A percentile compares a stretch with the other conserved stretches of the same genome.
Conservation (phyloP, 2,329 filamentous ascomycete species). For the Coleophoma eucalyptorum region DNA sequence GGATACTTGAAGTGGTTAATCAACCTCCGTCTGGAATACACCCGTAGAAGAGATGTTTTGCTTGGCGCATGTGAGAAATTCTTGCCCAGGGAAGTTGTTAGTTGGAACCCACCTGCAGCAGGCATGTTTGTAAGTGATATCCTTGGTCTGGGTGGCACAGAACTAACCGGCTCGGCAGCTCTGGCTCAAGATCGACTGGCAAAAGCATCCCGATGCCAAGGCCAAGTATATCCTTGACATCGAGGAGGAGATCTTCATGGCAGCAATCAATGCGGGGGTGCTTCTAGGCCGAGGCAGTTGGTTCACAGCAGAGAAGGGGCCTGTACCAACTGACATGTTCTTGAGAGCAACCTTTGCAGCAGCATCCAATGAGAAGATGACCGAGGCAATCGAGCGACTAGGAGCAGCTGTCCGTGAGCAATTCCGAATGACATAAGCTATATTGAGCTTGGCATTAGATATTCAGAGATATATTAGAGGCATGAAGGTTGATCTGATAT, state of each 20-base stretch:
- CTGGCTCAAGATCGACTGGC: slow-evolving; percentile 69
- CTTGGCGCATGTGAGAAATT: slow-evolving; percentile 72
- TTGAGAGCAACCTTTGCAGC: slow-evolving; percentile 90
- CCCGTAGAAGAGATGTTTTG: slow-evolving; percentile 68
- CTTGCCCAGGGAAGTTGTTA: slow-evolving; percentile 67
- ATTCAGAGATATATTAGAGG: too few relatives aligned
- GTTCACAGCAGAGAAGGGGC: slow-evolving; percentile 74
- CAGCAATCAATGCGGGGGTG: slow-evolving; percentile 71
- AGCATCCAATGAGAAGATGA: slow-evolving; percentile 67
- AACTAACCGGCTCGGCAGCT: slow-evolving; percentile 39
- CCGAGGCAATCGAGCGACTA: slow-evolving; percentile 69
- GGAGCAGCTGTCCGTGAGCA: slow-evolving; percentile 66
- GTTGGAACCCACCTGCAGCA: slow-evolving; percentile 72
- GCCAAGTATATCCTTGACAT: slow-evolving; percentile 57
- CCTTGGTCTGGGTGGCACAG: background rate
- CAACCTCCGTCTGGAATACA: slow-evolving; percentile 74
- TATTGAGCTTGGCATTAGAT: too few relatives aligned
- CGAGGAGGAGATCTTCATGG: slow-evolving; percentile 83
- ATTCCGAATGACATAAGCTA: slow-evolving; percentile 36
- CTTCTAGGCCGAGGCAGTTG: slow-evolving; percentile 83
- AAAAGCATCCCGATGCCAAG: slow-evolving; percentile 57
- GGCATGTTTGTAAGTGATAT: slow-evolving; percentile 80
- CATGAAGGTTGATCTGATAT: too few relatives aligned
- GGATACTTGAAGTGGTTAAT: slow-evolving; percentile 87
- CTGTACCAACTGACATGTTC: slow-evolving; percentile 53